Conservation (phyloP, 306 rosid species). For the Malus fusca region DNA sequence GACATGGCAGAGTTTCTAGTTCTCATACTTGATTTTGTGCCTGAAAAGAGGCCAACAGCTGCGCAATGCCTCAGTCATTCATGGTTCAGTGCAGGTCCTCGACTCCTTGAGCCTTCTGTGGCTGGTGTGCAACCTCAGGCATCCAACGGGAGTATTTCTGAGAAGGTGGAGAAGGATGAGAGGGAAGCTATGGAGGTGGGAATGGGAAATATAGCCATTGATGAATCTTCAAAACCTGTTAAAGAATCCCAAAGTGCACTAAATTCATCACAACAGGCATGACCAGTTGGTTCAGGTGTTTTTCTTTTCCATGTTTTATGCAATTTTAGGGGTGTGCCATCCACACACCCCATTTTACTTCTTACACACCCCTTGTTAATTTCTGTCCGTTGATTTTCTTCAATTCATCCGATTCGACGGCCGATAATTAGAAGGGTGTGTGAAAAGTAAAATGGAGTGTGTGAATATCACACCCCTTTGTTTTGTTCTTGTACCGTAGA, state of each 20-base stretch:
- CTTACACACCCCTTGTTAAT: too few species aligned
- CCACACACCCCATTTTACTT: too few species aligned
- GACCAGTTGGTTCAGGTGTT: neutral
- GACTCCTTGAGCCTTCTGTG: conserved; percentile 27
- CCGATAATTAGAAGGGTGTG: too few species aligned
- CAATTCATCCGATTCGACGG: too few species aligned
- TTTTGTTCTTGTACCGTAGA: neutral
- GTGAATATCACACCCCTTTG: neutral
- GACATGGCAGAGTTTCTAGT: conserved; percentile 53
- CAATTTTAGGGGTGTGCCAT: too few species aligned
- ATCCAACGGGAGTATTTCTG: neutral
- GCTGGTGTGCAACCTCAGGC: conserved; percentile 1
- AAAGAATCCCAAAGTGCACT: neutral
- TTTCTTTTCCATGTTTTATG: neutral
- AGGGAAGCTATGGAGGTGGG: conserved; percentile 21
- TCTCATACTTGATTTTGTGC: conserved; percentile 71
- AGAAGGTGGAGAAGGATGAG: conserved; percentile 12
- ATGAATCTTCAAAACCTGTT: conserved; percentile 12
- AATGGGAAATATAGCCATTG: conserved; percentile 25
- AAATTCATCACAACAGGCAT: neutral
- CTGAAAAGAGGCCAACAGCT: conserved; percentile 82
- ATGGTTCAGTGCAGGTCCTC: conserved; percentile 64
- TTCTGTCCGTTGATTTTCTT: too few species aligned
- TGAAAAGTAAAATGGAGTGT: too few species aligned
- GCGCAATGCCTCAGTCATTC: conserved; percentile 71